Evolutionary conservation across 2,329 filamentous ascomycete species (phyloP), one percentile per base, ranked within the genome.

Genomic region (Verticillium nubilum): DNA sequence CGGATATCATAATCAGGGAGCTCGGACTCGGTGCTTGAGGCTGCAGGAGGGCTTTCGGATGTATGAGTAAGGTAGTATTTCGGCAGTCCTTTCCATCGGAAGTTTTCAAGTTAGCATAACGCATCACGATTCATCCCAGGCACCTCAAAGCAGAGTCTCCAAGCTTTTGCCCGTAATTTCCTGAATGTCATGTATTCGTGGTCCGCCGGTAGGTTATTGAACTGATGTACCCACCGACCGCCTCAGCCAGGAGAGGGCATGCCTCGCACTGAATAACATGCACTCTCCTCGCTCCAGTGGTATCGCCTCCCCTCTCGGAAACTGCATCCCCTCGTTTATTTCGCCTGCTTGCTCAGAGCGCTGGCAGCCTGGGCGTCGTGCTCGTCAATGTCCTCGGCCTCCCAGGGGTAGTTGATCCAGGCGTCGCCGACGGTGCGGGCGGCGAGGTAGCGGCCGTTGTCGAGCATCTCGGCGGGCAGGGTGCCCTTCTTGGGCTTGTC

Each of bases 371-470:
- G 73, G 61, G 78, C 76, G 76, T 98, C 94, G 73, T 97, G 94
- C 82, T 93, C 91, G 28, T 96, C 92, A 70, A 98, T 97, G 72
- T 97, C 91, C 33, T 78, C 89, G 52, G 95, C 95, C 80, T 98
- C 95, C 95, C 95, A 99, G 17, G 95, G 95, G 78, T 99, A 99
- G 83, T 92, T 96, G 73, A 98, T 98, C 95, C 95, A 99, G 65
- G 92, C 88, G 76, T 99, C 94, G n/a, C 84, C 85, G 31, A 96
- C 90, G 5, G 94, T 98, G 71, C 89, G 81, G 25, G 95, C 92
- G 25, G 95, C 95, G 66, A 90, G 76, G 77, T 99, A 99, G 68
- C 89, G 83, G 60, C 84, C 84, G 59, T 86, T 77, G 47, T 82
- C 77, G 64, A 94, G 80, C 84, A 98, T 92, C 37, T 92, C 87